Base-by-base conservation (phyloP, 306 rosid genomes). In the Hippophae gyantsensis region DNA sequence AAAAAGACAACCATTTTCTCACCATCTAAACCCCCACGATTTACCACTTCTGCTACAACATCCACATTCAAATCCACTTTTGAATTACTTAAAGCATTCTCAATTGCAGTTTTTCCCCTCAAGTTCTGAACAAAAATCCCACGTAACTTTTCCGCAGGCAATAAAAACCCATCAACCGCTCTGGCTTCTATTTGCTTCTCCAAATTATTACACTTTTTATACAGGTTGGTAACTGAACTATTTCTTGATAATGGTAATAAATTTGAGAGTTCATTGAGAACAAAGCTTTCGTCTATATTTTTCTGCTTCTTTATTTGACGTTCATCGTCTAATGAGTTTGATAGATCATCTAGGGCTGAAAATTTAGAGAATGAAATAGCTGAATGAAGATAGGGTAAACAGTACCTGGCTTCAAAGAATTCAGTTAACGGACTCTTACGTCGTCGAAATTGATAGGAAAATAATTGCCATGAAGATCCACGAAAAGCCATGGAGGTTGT, bases 121-220 rank as follows among this genome's bases (percentile, higher is more conserved):
- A 90, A 72, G 46, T 76, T 90, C 72, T 81, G 95, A 54, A 86
- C 90, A 64, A 90, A 90, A 59, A 84, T 72, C 6, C 97, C 97
- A 1, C 90, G 82, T 6, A 90, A 55, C 71, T 83, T 87, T 50
- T 90, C 97, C 56, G 79, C 89, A 0, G 94, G 84, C 43, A 64
- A 66, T 57, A 90, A 50, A 66, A 80, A 82, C 10, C 79, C 94
- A 62, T 90, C 94, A 6, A 69, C 82, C 2, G 75, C 51, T 62
- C 74, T 69, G 7, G 7, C 40, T 57, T 69, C 56, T 7, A 52
- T 12, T 51, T 10, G 58, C 43, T 68, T 60, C 58, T 62, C 68
- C 1, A 73, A 23, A 58, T 57, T 11, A 58, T 57, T 11, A 8
- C 2, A 7, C 60, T 23, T 13, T 61, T 72, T 49, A 25, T 60